Evolutionary conservation across 176 grass and related monocot species (phyloP).

Genomic region (Leersia perrieri): DNA sequence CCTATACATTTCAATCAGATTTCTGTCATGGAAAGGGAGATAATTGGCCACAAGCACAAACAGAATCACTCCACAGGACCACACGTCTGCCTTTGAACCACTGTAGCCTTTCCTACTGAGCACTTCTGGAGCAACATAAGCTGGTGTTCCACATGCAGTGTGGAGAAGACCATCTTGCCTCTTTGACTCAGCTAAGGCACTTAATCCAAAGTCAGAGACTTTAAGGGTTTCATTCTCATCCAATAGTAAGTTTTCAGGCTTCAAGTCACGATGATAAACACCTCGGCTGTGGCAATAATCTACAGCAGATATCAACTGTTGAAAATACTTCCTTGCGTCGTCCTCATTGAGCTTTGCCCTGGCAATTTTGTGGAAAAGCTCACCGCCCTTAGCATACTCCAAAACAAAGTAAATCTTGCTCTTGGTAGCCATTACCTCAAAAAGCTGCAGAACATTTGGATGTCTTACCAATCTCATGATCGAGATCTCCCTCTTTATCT

Average conservation of each 20-base stretch:
- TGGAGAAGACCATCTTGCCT: conserved; percentile 70
- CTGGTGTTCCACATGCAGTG: conserved; percentile 76
- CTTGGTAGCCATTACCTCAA: conserved; percentile 89
- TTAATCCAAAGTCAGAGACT: conserved; percentile 84
- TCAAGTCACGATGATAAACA: conserved; percentile 86
- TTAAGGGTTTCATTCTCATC: conserved; percentile 70
- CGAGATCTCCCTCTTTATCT: conserved; percentile 77
- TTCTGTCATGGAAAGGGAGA: conserved; percentile 82
- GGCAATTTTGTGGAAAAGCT: conserved; percentile 71
- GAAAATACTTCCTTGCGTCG: conserved; percentile 67
- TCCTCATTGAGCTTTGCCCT: conserved; percentile 69
- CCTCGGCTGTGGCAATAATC: conserved; percentile 82
- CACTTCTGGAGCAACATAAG: conserved; percentile 86
- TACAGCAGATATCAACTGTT: conserved; percentile 59
- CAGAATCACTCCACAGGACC: conserved; percentile 86
- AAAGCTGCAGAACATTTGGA: conserved; percentile 67
- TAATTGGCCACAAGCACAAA: conserved; percentile 71
- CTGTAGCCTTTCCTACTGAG: conserved; percentile 65
- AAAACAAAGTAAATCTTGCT: conserved; percentile 79
- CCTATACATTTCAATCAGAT: conserved; percentile 82
- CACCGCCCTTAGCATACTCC: conserved; percentile 75
- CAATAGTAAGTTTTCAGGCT: conserved; percentile 69
- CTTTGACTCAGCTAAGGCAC: conserved; percentile 66
- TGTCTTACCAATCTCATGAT: conserved; percentile 77
- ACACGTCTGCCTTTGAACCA: conserved; percentile 79